phyloP scores from a whole-genome alignment of 2,329 filamentous ascomycete species.

The Gnomoniopsis smithogilvyi region DNA sequence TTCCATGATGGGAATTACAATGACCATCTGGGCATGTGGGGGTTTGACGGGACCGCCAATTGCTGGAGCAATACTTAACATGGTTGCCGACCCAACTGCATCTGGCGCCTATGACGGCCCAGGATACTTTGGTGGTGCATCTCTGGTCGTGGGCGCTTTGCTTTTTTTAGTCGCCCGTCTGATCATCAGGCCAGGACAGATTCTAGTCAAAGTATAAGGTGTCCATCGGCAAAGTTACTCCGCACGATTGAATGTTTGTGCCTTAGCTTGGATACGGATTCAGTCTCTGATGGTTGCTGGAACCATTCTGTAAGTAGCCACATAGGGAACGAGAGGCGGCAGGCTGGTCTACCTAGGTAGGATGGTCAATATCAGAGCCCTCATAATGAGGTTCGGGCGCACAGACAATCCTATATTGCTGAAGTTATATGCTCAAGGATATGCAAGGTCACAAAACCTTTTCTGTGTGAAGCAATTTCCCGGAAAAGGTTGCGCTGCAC shows the following conservation, averaged over 20 bases:
- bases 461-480: too few relatives aligned
- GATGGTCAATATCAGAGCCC: too few relatives aligned
- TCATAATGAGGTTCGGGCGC: too few relatives aligned
- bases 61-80: conserved; percentile 31
- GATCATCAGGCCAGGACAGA: background rate
- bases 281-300: background rate
- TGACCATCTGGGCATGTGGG: conserved; percentile 39
- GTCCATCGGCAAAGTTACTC: background rate
- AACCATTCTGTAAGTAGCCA: background rate
- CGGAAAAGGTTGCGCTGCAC: too few relatives aligned
- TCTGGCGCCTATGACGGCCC: conserved; percentile 24
- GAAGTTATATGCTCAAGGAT: too few relatives aligned
- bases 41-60: conserved; percentile 43
- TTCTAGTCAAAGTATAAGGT: conserved; percentile 11
- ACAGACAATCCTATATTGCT: too few relatives aligned
- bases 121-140: conserved; percentile 17
- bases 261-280: background rate
- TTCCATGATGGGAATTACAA: conserved; percentile 49
- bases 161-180: conserved; percentile 10
- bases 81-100: conserved; percentile 31
- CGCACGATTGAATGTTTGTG: background rate
- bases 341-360: too few relatives aligned
- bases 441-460: too few relatives aligned
- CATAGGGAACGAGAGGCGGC: background rate
- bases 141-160: conserved; percentile 14